Conservation (phyloP, 2,329 filamentous ascomycete genomes). For the Pseudocercospora vitis region DNA sequence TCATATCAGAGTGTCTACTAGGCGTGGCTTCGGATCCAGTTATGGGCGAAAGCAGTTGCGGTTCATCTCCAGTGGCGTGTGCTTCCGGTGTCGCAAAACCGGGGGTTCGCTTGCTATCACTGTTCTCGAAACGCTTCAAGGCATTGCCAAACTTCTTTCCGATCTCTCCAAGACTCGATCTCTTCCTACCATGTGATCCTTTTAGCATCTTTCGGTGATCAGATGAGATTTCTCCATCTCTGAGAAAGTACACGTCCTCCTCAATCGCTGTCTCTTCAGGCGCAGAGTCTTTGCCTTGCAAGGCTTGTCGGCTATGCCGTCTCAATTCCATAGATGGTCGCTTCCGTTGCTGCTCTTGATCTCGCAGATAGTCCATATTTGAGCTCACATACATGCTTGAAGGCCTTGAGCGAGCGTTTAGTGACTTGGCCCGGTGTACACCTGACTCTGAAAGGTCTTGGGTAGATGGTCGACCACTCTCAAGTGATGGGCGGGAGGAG, state of each 20-base stretch:
- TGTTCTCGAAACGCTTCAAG: constrained; percentile 82
- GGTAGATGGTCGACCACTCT: constrained; percentile 65
- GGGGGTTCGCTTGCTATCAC: constrained; percentile 19
- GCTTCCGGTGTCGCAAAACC: constrained; percentile 25
- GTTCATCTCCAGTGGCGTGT: constrained; percentile 24
- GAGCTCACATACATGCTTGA: constrained; percentile 80
- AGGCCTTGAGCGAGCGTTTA: constrained; percentile 69
- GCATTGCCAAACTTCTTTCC: constrained; percentile 74
- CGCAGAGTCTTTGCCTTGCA: constrained; percentile 43
- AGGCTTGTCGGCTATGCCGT: constrained; percentile 34
- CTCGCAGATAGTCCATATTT: constrained; percentile 77
- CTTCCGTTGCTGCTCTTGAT: constrained; percentile 58
- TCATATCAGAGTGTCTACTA: constrained; percentile 53
- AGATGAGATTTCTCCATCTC: constrained; percentile 61
- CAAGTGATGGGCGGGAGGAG: constrained; percentile 67
- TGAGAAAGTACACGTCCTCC: constrained; percentile 80
- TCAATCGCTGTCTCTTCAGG: constrained; percentile 66
- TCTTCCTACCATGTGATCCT: constrained; percentile 60
- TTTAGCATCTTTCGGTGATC: constrained; percentile 27
- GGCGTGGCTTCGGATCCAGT: constrained; percentile 74
- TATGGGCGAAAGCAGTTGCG: constrained; percentile 63
- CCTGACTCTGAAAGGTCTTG: constrained; percentile 59
- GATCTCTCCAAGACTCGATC: constrained; percentile 68
- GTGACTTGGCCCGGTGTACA: constrained; percentile 60
- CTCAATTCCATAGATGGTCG: constrained; percentile 36